Conservation (phyloP, 148 eudicot species). For the Bassia scoparia region DNA sequence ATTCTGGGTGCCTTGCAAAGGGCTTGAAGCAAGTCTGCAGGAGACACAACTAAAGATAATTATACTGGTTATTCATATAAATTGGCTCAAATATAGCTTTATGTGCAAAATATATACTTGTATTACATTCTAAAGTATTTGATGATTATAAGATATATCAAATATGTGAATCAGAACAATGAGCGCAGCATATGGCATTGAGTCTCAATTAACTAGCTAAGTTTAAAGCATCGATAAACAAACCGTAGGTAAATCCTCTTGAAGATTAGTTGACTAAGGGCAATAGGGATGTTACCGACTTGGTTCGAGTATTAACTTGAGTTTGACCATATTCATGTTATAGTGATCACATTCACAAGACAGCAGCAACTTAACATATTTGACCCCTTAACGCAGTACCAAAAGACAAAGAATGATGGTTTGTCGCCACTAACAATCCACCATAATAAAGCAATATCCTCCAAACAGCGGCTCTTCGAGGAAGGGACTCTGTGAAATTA, state of each 20-base stretch:
- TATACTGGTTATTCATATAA: not conserved
- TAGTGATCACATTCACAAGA: constrained; percentile 73
- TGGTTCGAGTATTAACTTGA: constrained; percentile 77
- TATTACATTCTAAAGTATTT: not conserved
- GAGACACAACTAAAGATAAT: not conserved
- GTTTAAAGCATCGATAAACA: constrained; percentile 90
- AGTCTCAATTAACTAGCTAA: constrained; percentile 59
- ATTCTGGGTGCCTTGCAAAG: constrained; percentile 15
- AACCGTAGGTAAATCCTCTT: constrained; percentile 93
- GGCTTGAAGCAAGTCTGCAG: constrained; percentile 5
- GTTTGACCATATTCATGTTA: constrained; percentile 77
- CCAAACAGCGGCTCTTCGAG: constrained; percentile 90
- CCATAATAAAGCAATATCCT: constrained; percentile 79
- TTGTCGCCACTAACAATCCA: constrained; percentile 88
- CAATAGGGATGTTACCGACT: constrained; percentile 81
- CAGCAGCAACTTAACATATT: constrained; percentile 91
- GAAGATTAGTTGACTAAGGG: constrained; percentile 81
- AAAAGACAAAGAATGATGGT: constrained; percentile 80
- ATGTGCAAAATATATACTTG: not conserved
- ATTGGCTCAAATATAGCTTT: not conserved
- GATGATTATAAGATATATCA: not conserved
- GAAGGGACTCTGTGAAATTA: constrained; percentile 69
- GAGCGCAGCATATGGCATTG: not conserved
- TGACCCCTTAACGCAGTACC: constrained; percentile 87
- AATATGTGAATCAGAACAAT: constrained; percentile 6